phyloP scores from a whole-genome alignment of 495 filamentous ascomycete species.

The Hyphodiscus hymeniophilus region DNA sequence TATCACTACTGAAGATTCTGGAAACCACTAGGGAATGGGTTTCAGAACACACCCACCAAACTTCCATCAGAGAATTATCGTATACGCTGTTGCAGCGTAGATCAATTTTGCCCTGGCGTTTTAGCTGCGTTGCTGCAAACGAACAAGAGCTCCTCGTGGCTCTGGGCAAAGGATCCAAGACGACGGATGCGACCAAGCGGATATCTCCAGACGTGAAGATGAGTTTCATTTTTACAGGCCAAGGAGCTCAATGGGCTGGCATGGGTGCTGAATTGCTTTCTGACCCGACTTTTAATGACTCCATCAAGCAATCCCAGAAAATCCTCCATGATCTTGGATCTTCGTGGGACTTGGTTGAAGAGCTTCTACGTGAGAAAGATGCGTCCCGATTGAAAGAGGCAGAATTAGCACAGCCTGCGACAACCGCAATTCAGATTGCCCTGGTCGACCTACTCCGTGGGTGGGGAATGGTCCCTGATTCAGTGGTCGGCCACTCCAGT shows the following conservation, averaged over 20 bases:
- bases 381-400: constrained; percentile 28
- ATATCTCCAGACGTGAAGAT: constrained; percentile 7
- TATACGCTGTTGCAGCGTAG: background rate
- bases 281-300: constrained; percentile 15
- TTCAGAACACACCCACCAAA: background rate
- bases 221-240: constrained; percentile 29
- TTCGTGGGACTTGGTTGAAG: constrained; percentile 30
- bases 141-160: background rate
- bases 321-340: constrained; percentile 31
- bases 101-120: background rate
- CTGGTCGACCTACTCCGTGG: constrained; percentile 43
- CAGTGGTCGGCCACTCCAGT: constrained; percentile 55
- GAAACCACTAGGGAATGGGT: background rate
- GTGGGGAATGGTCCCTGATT: constrained; percentile 43
- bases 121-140: background rate
- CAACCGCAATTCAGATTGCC: constrained; percentile 42
- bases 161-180: background rate
- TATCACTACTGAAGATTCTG: background rate
- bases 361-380: constrained; percentile 16
- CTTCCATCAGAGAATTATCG: background rate
- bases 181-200: background rate
- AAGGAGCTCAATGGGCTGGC: constrained; percentile 38
- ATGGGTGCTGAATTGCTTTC: constrained; percentile 46
- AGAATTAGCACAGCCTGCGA: constrained; percentile 41
- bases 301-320: constrained; percentile 26